Evolutionary conservation across 208 protist genomes (phyloP).

Genomic region (Phytomonas francai): DNA sequence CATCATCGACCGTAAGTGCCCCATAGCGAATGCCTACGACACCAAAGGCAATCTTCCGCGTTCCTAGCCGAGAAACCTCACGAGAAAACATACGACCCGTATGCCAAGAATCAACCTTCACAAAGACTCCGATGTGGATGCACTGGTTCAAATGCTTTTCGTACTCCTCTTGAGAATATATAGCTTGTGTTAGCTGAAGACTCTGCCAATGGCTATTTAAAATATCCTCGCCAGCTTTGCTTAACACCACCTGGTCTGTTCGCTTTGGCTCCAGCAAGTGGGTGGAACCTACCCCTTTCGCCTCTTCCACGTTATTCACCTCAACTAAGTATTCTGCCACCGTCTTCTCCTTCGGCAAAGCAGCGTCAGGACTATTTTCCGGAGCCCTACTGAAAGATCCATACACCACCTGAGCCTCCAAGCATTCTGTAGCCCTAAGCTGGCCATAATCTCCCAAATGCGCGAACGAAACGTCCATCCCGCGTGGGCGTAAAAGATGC

Average conservation of each 20-base stretch:
- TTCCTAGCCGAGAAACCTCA: slow-evolving; percentile 56
- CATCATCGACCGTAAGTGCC: slow-evolving; percentile 48
- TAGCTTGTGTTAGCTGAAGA: slow-evolving; percentile 30
- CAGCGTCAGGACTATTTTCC: background rate
- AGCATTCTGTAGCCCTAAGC: slow-evolving; percentile 33
- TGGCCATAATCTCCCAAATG: slow-evolving; percentile 88
- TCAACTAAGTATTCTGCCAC: slow-evolving; percentile 4
- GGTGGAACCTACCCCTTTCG: background rate
- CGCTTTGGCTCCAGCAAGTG: slow-evolving; percentile 16
- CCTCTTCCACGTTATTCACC: background rate
- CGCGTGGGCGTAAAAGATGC: slow-evolving; percentile 62
- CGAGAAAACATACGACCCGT: slow-evolving; percentile 71
- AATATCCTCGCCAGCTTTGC: slow-evolving; percentile 14
- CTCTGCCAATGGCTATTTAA: slow-evolving; percentile 43
- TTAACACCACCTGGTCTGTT: slow-evolving; percentile 27
- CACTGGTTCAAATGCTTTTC: slow-evolving; percentile 46
- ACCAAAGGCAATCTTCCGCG: slow-evolving; percentile 58
- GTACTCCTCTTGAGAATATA: slow-evolving; percentile 49
- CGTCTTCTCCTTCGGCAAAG: slow-evolving; percentile 3
- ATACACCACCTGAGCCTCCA: slow-evolving; percentile 81
- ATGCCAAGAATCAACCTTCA: slow-evolving; percentile 88
- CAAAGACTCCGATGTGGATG: slow-evolving; percentile 74
- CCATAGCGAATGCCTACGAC: slow-evolving; percentile 80
- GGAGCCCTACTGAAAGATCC: slow-evolving; percentile 18
- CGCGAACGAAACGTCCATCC: slow-evolving; percentile 64